A percentile compares a stretch with the other conserved stretches of the same genome.
phyloP scores from a whole-genome alignment of 2,329 filamentous ascomycete genomes.

The Arthrinium phaeospermum region DNA sequence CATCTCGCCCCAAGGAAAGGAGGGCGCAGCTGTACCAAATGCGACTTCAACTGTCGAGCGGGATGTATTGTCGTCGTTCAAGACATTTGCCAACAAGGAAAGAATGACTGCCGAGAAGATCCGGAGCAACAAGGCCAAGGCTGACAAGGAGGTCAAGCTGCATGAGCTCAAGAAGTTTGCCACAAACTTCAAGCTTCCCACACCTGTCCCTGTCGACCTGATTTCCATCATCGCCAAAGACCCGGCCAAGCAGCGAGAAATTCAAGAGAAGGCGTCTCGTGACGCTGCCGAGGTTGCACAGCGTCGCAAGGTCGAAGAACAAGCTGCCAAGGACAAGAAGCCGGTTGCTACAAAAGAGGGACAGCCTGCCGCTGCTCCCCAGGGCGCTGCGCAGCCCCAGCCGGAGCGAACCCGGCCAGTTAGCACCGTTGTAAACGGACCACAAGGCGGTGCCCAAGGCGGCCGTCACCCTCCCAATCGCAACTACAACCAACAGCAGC shows the following conservation, averaged over 20 bases:
- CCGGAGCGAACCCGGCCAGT: conserved; percentile 41
- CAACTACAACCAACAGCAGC: conserved; percentile 55
- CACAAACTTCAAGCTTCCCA: conserved; percentile 90
- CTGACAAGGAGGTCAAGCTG: conserved; percentile 89
- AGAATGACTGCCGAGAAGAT: conserved; percentile 61
- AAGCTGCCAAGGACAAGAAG: conserved; percentile 58
- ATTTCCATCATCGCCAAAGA: conserved; percentile 97
- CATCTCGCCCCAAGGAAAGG: conserved; percentile 46
- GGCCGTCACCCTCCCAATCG: conserved; percentile 54
- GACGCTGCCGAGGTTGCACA: conserved; percentile 68
- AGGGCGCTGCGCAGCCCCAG: conserved; percentile 24
- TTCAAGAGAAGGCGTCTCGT: conserved; percentile 84
- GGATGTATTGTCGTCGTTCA: conserved; percentile 68
- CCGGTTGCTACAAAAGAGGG: conserved; percentile 53
- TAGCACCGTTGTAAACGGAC: conserved; percentile 32
- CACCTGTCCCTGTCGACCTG: conserved; percentile 87
- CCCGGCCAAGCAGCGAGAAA: conserved; percentile 90
- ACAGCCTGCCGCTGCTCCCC: conserved; percentile 41
- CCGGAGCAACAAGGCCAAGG: conserved; percentile 63
- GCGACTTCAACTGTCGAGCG: conserved; percentile 66
- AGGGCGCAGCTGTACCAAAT: conserved; percentile 50
- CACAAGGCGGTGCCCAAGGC: conserved; percentile 26
- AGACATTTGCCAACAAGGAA: conserved; percentile 65
- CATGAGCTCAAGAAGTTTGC: conserved; percentile 97
- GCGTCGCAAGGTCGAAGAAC: conserved; percentile 49